Conservation (phyloP, 257 asterid genomes). For the Penstemon barbatus region DNA sequence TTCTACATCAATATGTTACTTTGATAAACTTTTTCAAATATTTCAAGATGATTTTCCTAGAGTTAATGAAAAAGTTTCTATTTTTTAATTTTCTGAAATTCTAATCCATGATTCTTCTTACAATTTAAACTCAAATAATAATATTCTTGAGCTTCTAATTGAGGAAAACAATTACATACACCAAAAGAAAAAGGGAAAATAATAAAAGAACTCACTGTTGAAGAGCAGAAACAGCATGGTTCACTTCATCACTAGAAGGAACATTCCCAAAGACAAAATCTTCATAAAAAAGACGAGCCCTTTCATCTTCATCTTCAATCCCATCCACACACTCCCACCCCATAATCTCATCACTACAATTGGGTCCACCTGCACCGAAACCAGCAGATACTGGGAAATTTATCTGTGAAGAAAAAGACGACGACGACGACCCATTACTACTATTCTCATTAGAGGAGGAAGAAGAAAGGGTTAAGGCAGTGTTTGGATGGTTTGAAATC, state of each 20-base stretch:
- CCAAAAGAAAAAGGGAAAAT: not conserved
- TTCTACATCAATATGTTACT: no score
- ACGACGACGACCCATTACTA: constrained; percentile 26
- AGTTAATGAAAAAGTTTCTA: no score
- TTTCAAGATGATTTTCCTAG: no score
- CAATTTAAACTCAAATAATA: no score
- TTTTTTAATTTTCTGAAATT: no score
- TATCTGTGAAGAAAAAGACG: constrained; percentile 25
- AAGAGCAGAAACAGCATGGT: constrained; percentile 65
- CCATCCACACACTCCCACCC: constrained; percentile 62
- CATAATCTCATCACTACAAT: constrained; percentile 35
- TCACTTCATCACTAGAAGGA: constrained; percentile 68
- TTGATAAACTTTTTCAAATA: no score
- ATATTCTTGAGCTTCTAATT: no score
- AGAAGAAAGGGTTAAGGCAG: constrained; percentile 36
- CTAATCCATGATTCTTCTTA: no score
- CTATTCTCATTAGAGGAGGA: not conserved
- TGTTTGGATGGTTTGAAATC: constrained; percentile 15
- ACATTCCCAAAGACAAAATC: constrained; percentile 56
- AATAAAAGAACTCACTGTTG: constrained; percentile 49
- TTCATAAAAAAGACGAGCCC: constrained; percentile 29
- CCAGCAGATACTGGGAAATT: constrained; percentile 36
- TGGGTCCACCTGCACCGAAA: constrained; percentile 25
- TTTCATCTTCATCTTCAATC: constrained; percentile 30
- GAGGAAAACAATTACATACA: no score